These are phyloP conservation scores for Fusarium mundagurra DNA, from an alignment of 2,329 filamentous ascomycete species.

Conservation along the genomic window DNA sequence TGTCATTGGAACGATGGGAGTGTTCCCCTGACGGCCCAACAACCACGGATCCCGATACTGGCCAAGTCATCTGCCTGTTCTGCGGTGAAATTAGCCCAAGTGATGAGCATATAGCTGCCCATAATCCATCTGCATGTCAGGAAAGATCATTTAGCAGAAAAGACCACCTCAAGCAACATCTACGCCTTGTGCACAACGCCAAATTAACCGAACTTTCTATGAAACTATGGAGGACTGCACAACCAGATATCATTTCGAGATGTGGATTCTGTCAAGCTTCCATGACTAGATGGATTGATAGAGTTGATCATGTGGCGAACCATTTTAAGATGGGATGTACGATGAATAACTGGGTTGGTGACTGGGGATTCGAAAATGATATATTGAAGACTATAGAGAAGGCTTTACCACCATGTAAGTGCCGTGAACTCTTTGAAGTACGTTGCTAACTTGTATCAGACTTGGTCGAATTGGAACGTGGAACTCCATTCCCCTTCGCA, in stretches of 20 bases:
- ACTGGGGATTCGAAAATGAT: constrained; percentile 54
- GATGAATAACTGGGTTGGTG: constrained; percentile 56
- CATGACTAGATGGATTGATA: constrained; percentile 49
- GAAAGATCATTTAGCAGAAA: constrained; percentile 58
- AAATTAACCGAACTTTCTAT: constrained; percentile 45
- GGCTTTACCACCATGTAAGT: constrained; percentile 52
- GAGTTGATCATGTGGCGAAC: constrained; percentile 52
- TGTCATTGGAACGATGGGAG: constrained; percentile 58
- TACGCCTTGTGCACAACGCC: constrained; percentile 53
- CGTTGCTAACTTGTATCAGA: constrained; percentile 5
- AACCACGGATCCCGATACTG: constrained; percentile 49
- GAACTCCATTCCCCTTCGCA: constrained; percentile 29
- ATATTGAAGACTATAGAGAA: constrained; percentile 52
- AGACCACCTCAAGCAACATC: constrained; percentile 55
- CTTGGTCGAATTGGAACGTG: constrained; percentile 32
- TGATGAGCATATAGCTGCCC: constrained; percentile 46
- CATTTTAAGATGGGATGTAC: constrained; percentile 54
- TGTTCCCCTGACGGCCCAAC: constrained; percentile 50
- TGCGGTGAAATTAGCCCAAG: constrained; percentile 48
- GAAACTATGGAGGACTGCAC: constrained; percentile 49
- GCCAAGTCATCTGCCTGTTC: constrained; percentile 47
- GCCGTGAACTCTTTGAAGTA: rapidly evolving
- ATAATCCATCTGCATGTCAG: constrained; percentile 57
- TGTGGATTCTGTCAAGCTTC: constrained; percentile 54
- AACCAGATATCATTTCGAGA: constrained; percentile 49